Evolutionary conservation across 495 filamentous ascomycete species (phyloP).

Genomic region (Neurospora sp.): DNA sequence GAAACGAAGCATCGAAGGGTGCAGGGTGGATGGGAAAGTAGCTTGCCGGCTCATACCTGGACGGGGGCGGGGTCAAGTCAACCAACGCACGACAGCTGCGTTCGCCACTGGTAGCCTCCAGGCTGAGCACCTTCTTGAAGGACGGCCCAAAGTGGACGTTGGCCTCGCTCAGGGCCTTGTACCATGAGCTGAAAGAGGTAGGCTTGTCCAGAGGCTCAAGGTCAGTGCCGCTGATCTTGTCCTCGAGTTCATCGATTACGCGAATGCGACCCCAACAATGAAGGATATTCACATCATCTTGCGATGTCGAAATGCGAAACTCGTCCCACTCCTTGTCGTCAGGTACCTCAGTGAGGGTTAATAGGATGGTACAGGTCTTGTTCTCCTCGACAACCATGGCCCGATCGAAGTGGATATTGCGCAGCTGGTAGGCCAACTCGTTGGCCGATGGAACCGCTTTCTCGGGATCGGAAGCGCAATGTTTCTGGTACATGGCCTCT

Average conservation of each 20-base stretch:
- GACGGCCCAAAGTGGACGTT: constrained; percentile 21
- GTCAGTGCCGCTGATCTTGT: background rate
- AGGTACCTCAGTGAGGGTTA: background rate
- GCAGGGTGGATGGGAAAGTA: constrained; percentile 34
- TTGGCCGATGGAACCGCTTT: background rate
- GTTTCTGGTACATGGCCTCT: constrained; percentile 11
- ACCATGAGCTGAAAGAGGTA: constrained; percentile 13
- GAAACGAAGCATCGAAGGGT: constrained; percentile 26
- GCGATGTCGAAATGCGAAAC: constrained; percentile 1
- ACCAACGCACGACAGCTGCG: constrained; percentile 1
- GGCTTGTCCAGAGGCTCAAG: constrained; percentile 4
- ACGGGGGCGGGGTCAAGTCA: constrained; percentile 4
- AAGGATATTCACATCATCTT: background rate
- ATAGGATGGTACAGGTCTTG: background rate
- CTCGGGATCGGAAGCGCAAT: background rate
- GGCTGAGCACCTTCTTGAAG: constrained; percentile 14
- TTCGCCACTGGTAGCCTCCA: constrained; percentile 20
- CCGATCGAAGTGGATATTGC: constrained; percentile 1
- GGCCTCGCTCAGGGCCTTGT: constrained; percentile 19
- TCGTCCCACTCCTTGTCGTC: constrained; percentile 10
- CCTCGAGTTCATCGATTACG: background rate
- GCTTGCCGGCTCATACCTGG: constrained; percentile 19
- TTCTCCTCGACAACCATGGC: constrained; percentile 11
- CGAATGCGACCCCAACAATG: constrained; percentile 10
- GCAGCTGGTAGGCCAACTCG: constrained; percentile 1